phyloP scores from a whole-genome alignment of 2,329 filamentous ascomycete genomes.

The Fusarium hostae region DNA sequence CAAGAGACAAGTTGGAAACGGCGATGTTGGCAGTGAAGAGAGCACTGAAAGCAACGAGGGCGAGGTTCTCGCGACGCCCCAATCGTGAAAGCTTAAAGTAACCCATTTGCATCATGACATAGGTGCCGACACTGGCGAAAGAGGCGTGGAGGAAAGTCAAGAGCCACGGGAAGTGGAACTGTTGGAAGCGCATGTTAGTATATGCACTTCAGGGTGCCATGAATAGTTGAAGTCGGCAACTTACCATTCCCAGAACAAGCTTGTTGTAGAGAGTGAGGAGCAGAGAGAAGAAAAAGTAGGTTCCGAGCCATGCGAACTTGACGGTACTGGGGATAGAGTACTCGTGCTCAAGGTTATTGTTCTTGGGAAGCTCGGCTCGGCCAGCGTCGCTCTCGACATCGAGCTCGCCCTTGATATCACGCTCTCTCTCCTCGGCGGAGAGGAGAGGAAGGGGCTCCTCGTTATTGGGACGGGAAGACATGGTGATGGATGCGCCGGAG shows the following conservation, averaged over 20 bases:
- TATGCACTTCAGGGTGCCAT: background rate
- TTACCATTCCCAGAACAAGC: constrained; percentile 63
- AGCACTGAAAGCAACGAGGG: constrained; percentile 67
- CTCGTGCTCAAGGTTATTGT: constrained; percentile 56
- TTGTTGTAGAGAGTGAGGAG: constrained; percentile 69
- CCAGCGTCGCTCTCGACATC: constrained; percentile 50
- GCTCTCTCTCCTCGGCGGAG: constrained; percentile 47
- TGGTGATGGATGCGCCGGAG: constrained; percentile 36
- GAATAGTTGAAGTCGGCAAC: constrained; percentile 26
- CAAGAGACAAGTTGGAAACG: constrained; percentile 71
- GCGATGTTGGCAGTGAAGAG: constrained; percentile 73
- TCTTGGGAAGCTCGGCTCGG: constrained; percentile 43
- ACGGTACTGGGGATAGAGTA: constrained; percentile 57
- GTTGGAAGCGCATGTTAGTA: constrained; percentile 34
- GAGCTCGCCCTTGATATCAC: constrained; percentile 45
- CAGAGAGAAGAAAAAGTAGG: constrained; percentile 63
- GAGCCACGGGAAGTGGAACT: constrained; percentile 71
- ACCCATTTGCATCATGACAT: constrained; percentile 61
- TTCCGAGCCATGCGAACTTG: constrained; percentile 62
- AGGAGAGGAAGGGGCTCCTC: constrained; percentile 49
- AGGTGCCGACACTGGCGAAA: constrained; percentile 68
- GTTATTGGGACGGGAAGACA: constrained; percentile 49
- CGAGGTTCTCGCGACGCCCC: constrained; percentile 62
- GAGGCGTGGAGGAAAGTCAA: constrained; percentile 68
- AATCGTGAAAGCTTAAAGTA: constrained; percentile 65